Evolutionary conservation across 1,139 yeast genomes (phyloP), one percentile per base, ranked within the genome.

Genomic region (Protomyces gravidus): DNA sequence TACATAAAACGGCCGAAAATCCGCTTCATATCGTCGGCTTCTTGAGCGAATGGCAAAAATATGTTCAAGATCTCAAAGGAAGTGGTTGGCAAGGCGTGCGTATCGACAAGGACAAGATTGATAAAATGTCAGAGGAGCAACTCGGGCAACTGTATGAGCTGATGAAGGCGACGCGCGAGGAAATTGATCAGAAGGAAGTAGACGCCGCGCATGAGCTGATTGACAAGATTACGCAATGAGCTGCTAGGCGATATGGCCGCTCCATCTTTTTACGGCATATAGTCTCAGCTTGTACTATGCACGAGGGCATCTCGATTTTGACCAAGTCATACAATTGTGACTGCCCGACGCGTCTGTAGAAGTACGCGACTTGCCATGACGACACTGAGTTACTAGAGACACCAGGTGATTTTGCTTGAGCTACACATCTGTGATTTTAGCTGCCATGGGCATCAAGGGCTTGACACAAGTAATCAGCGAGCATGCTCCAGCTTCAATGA

Each of bases 21-120:
- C 97, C 98, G 1, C 77, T 89, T 40, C 96, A 90, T 69, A 89
- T 92, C 36, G 90, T 94, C 7, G 97, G 97, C 11, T 92, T 92
- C 68, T 78, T 92, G 64, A 82, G 95, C 1, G 85, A 89, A 65
- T 92, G 98, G 98, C 98, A 92, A 69, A 90, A 42, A 17, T 59
- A 59, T 39, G 56, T 33, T n/a, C 56, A 59, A 30, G 51, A 49
- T 7, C 33, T 59, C 27, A 25, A 50, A 21, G 58, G 46, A 1
- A 30, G 39, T 13, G 53, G 39, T 2, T 60, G 61, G 61, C 39
- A n/a, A 23, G 51, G 53, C 25, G 36, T 21, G 32, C 15, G 45
- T 51, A 45, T 57, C 36, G 61, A 55, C 33, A 48, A 48, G 48
- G 59, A 48, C 25, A 40, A 47, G 36, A 55, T 55, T 49, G 51